Evolutionary conservation across 768 basidiomycete genomes (phyloP).

Genomic region (Tricholoma sp.): DNA sequence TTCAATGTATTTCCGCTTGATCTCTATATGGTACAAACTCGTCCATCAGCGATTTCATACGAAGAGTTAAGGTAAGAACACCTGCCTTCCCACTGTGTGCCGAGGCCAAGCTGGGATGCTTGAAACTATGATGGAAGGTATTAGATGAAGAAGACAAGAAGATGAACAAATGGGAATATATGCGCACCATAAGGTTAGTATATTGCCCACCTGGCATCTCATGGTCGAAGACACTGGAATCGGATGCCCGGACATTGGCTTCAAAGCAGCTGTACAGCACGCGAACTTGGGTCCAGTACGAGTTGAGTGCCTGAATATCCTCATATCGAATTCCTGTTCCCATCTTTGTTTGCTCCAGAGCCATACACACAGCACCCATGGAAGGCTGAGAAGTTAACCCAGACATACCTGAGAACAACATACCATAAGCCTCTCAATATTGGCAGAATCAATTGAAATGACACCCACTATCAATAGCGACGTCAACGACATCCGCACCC

Average conservation of each 20-base stretch:
- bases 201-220: slow-evolving; percentile 99
- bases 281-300: slow-evolving; percentile 98
- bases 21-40: slow-evolving; percentile 43
- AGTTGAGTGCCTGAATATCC: slow-evolving; percentile 94
- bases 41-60: slow-evolving; percentile 9
- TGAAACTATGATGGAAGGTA: slow-evolving; percentile 68
- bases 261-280: slow-evolving; percentile 96
- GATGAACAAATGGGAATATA: slow-evolving; percentile 3
- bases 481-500: slow-evolving; percentile 97
- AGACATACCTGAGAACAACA: slow-evolving; percentile 72
- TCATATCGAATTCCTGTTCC: slow-evolving; percentile 97
- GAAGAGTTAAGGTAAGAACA: slow-evolving; percentile 5
- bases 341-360: slow-evolving; percentile 88
- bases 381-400: slow-evolving; percentile 97
- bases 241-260: slow-evolving; percentile 94
- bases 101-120: slow-evolving; percentile 93
- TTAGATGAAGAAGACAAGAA: slow-evolving; percentile 11
- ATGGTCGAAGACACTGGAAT: slow-evolving; percentile 97
- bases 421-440: slow-evolving; percentile 10
- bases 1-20: slow-evolving; percentile 98
- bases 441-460: background rate
- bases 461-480: slow-evolving; percentile 92
- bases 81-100: slow-evolving; percentile 89
- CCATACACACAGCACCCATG: slow-evolving; percentile 96
- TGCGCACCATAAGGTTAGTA: slow-evolving; percentile 80